A percentile compares a stretch with the other conserved stretches of the same genome.
phyloP scores from a whole-genome alignment of 1,284 basidiomycete genomes.

The Anthracocystis panici-leucophaei region DNA sequence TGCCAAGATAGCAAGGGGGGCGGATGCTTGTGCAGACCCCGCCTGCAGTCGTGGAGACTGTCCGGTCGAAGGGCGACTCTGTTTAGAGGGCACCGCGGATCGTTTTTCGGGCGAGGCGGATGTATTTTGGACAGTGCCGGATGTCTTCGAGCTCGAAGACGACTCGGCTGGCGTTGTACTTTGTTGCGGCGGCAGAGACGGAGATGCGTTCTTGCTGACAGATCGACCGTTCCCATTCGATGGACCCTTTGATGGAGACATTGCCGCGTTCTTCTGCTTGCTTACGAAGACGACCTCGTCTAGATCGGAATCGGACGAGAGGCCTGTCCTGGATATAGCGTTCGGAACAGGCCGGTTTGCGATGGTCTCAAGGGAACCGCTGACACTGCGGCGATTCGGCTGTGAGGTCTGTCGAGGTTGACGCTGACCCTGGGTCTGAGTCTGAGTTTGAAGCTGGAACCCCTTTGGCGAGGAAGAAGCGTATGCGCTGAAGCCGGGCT shows the following conservation, averaged over 20 bases:
- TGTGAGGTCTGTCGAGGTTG: not conserved
- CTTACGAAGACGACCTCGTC: not conserved
- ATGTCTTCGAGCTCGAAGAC: not conserved
- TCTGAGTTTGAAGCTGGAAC: not conserved
- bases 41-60: not conserved
- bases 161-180: not conserved
- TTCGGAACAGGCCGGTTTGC: slow-evolving; percentile 13
- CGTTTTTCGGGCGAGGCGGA: not conserved
- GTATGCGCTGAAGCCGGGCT: not conserved
- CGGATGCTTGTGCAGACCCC: not conserved
- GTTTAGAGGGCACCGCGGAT: not conserved
- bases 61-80: not conserved
- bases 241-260: not conserved
- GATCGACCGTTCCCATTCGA: not conserved
- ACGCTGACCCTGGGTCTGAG: not conserved
- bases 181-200: not conserved
- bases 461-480: not conserved
- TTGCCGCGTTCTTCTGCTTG: not conserved
- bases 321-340: not conserved
- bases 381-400: slow-evolving; percentile 5
- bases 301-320: slow-evolving; percentile 1
- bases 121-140: not conserved
- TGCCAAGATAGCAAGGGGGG: not conserved
- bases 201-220: not conserved
- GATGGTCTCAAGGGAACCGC: slow-evolving; percentile 21